Evolutionary conservation across 257 asterid genomes (phyloP), one percentile per base, ranked within the genome.

Genomic region (Eustoma russellianum): DNA sequence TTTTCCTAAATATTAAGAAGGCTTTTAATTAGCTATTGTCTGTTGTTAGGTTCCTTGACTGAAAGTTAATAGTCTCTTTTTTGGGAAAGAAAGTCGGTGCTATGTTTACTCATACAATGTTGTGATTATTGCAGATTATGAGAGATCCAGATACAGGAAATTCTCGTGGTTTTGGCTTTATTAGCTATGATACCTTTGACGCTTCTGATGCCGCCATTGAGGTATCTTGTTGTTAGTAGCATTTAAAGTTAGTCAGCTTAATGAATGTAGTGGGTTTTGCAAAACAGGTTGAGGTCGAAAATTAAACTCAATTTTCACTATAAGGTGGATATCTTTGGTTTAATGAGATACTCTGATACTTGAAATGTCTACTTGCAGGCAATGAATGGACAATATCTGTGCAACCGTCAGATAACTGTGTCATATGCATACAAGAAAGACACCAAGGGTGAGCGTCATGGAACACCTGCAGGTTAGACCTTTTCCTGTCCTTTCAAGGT

Each of bases 201-300:
- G 96, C 98, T 48, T 91, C 97, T 65, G 98, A 91, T 82, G 95
- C 98, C 57, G 92, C 96, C 62, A 91, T 91, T 48, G 94, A 91
- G 89, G 98, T 87, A 70, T 18, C 30, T 7, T 18, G 13, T 19
- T 17, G 48, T 18, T 3, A 41, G 5, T 14, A 6, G 13, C 34
- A 30, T 33, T 50, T 10, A 14, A n/a, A 34, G 30, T 28, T 15
- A 5, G 43, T 38, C 43, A 7, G 9, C 46, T 56, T 12, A 13
- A 5, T 24, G 17, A 33, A 52, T 11, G 17, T 19, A 13, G 35
- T 55, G 30, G 38, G n/a, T 44, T 13, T 9, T 7, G 2, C 9
- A 1, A 38, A 11, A 38, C 43, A 38, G 43, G 43, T 2, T 24
- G 18, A 33, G 17, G 17, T 19, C 43, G 17, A 17, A 8, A 24